Base-by-base conservation (phyloP, 2,329 filamentous ascomycete species). In the Penicillium sumatraense region DNA sequence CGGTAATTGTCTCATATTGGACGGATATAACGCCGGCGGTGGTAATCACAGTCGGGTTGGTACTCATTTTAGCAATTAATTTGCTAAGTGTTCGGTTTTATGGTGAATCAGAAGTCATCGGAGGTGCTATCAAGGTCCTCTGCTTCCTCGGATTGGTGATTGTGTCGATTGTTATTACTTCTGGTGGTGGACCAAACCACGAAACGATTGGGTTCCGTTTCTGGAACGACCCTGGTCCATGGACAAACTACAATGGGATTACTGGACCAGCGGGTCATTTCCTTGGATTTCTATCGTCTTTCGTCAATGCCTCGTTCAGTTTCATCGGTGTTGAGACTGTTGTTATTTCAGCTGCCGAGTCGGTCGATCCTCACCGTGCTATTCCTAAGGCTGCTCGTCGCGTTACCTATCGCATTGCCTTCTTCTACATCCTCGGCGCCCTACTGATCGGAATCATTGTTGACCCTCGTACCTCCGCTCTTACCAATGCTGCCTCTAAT, bases 1-100 rank as follows among this genome's bases (percentile, higher is more conserved):
- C 90, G 3, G 84, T 96, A n/a, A 93, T 91, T 1, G 87, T 96
- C 48, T 82, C 86, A 27, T 96, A 89, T 72, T 96, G 91, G 91
- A 73, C 82, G 2, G 66, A 76, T 38, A 72, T 91, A 55, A 82
- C 86, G 40, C 85, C 86, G 48, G 85, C 88, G 47, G 87, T 90
- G 38, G 96, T 91, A 71, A 90, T 96, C 47, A 70, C 62, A 2
- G 61, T 72, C 20, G 65, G 69, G 1, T 49, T 72, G 53, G 59
- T 65, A 2, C 53, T 72, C 14, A 70, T 72, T 21, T 53, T 72
- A 36, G 61, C 51, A 1, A 68, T 72, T 51, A 73, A 72, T 35
- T 49, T 72, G 45, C 62, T 69, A 60, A 68, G 61, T 18, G 68
- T 73, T 16, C 61, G 65, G 5, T 71, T 71, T 33, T 72, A 71